Evolutionary conservation across 331 rosid genomes (phyloP).

Genomic region (Stylosanthes scabra): DNA sequence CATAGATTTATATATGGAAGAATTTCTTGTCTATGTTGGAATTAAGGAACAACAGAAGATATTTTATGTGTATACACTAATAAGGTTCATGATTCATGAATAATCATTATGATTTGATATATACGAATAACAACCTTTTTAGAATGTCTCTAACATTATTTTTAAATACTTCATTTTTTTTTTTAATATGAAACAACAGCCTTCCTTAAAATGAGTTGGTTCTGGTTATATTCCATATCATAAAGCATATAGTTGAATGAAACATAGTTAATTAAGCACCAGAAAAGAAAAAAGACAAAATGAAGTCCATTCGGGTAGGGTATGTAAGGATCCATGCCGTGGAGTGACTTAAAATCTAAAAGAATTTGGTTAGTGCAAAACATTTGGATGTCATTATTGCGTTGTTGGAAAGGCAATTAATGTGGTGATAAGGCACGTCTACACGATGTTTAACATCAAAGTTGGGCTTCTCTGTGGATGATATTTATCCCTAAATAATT

Average conservation of each 20-base stretch:
- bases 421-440: neutral
- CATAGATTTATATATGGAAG: neutral
- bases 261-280: too few relatives aligned
- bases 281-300: too few relatives aligned
- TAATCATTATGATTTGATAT: too few relatives aligned
- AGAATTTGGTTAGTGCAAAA: neutral
- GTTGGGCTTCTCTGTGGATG: neutral
- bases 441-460: neutral
- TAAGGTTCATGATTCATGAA: too few relatives aligned
- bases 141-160: too few relatives aligned
- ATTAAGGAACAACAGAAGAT: neutral
- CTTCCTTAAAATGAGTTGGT: too few relatives aligned
- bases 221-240: neutral
- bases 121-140: neutral
- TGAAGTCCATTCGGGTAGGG: too few relatives aligned
- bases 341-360: slow-evolving; percentile 21
- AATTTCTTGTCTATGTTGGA: neutral
- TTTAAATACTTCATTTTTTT: too few relatives aligned
- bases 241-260: neutral
- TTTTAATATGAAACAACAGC: too few relatives aligned
- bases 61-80: neutral
- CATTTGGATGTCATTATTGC: neutral
- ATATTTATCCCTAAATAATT: neutral
- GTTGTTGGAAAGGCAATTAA: neutral
- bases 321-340: neutral